A percentile compares a stretch with the other conserved stretches of the same genome.
These are phyloP conservation scores for Spizellomyces sp. DNA, from an alignment of 192 early-diverging fungal species.

Conservation along the genomic window DNA sequence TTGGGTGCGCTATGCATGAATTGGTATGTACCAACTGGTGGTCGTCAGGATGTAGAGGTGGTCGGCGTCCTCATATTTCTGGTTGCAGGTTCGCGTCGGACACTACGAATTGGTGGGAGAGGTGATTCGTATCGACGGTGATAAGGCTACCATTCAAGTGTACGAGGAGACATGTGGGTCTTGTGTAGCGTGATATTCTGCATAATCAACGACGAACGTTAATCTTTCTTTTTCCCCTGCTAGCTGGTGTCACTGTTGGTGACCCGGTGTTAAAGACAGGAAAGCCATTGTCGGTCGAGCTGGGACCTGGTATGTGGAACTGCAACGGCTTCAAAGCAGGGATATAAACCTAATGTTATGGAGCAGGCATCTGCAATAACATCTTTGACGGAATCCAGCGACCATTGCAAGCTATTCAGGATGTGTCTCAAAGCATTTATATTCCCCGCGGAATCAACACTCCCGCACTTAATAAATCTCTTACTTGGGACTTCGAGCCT, in stretches of 20 bases:
- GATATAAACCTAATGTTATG: no score
- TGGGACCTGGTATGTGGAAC: slow-evolving; percentile 83
- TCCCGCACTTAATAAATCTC: slow-evolving; percentile 89
- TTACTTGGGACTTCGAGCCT: slow-evolving; percentile 96
- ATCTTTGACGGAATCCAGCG: slow-evolving; percentile 99
- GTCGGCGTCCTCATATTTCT: not conserved
- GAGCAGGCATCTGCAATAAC: slow-evolving; percentile 77
- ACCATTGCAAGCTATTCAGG: slow-evolving; percentile 91
- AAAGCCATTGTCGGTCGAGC: slow-evolving; percentile 97
- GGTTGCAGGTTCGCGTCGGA: slow-evolving; percentile 86
- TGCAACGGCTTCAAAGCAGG: not conserved
- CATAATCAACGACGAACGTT: slow-evolving; percentile 1
- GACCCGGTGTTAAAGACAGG: slow-evolving; percentile 98
- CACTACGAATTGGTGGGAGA: slow-evolving; percentile 98
- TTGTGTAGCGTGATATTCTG: not conserved
- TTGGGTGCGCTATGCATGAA: slow-evolving; percentile 96
- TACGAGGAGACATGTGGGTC: slow-evolving; percentile 96
- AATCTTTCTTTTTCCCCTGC: not conserved
- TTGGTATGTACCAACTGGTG: slow-evolving; percentile 64
- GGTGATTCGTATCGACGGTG: slow-evolving; percentile 98
- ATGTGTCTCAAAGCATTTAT: slow-evolving; percentile 93
- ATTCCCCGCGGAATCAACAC: slow-evolving; percentile 99
- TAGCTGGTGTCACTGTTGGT: slow-evolving; percentile 96
- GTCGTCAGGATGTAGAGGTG: not conserved
- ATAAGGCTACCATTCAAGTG: slow-evolving; percentile 99